phyloP scores from a whole-genome alignment of 1,284 basidiomycete species.

The Ceratobasidium sp. region DNA sequence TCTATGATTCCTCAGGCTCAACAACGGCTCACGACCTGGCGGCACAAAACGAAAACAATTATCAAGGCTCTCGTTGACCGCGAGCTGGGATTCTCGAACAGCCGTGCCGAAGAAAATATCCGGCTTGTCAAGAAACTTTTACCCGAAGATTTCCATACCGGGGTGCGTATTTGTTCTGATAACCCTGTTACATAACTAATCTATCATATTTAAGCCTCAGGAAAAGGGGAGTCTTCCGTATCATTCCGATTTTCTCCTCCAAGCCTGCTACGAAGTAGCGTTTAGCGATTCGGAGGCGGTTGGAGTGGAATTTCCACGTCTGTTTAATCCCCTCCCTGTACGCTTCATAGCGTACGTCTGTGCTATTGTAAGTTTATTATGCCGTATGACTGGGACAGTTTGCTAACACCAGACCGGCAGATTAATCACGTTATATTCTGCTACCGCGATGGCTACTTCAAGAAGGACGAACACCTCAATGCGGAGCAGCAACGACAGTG shows the following conservation, averaged over 20 bases:
- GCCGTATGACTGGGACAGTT: no score
- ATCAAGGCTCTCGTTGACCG: not conserved
- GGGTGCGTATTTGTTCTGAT: not conserved
- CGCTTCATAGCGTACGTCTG: not conserved
- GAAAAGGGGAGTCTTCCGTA: not conserved
- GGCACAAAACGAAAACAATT: not conserved
- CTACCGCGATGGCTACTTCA: no score
- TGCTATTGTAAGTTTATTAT: not conserved
- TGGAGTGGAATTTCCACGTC: not conserved
- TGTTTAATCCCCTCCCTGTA: not conserved
- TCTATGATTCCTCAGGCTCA: not conserved
- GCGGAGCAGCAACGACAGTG: no score
- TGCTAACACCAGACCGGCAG: no score
- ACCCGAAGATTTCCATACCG: not conserved
- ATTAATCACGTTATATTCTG: no score
- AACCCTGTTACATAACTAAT: not conserved
- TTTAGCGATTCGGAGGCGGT: not conserved
- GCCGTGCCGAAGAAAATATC: not conserved
- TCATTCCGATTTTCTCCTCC: not conserved
- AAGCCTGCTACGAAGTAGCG: not conserved
- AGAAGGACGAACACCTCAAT: no score
- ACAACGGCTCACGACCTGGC: not conserved
- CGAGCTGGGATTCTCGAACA: not conserved
- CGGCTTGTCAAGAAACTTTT: not conserved
- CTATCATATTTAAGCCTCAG: not conserved